A percentile compares a stretch with the other conserved stretches of the same genome.
phyloP scores from a whole-genome alignment of 2,329 filamentous ascomycete genomes.

The Lasiodiplodia sp. region DNA sequence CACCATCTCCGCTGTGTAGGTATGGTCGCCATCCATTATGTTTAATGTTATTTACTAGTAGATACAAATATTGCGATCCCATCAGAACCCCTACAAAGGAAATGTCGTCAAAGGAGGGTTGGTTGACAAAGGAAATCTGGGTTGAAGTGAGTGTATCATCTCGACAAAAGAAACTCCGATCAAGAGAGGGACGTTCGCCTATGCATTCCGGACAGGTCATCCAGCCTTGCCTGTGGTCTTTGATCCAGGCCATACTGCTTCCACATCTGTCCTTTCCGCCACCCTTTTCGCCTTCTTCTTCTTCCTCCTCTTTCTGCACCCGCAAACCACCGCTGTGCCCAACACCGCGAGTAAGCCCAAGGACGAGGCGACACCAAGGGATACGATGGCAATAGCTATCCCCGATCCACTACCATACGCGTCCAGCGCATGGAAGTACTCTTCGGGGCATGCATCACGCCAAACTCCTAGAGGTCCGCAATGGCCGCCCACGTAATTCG shows the following conservation, averaged over 20 bases:
- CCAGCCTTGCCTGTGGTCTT: neutral
- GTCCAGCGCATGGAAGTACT: conserved; percentile 1
- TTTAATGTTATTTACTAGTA: no score
- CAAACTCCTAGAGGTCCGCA: neutral
- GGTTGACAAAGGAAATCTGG: no score
- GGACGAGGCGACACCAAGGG: neutral
- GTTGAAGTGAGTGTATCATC: neutral
- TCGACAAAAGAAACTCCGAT: neutral
- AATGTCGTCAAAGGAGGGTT: no score
- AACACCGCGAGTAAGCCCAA: neutral
- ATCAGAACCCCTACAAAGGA: no score
- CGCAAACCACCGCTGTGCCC: neutral
- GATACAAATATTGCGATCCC: no score
- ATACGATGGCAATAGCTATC: neutral
- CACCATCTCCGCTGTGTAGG: no score
- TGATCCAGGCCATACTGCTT: no score
- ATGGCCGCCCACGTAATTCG: neutral
- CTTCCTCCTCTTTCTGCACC: neutral
- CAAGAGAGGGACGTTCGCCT: neutral
- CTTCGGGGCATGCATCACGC: neutral
- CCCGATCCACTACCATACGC: no score
- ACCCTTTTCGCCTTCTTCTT: no score
- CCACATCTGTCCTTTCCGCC: neutral
- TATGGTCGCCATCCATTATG: no score
- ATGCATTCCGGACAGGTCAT: neutral